Percentiles rank a stretch among this genome's conserved stretches.
Evolutionary conservation across 1,284 basidiomycete genomes (phyloP).

Genomic region (Hortiboletus rubellus): DNA sequence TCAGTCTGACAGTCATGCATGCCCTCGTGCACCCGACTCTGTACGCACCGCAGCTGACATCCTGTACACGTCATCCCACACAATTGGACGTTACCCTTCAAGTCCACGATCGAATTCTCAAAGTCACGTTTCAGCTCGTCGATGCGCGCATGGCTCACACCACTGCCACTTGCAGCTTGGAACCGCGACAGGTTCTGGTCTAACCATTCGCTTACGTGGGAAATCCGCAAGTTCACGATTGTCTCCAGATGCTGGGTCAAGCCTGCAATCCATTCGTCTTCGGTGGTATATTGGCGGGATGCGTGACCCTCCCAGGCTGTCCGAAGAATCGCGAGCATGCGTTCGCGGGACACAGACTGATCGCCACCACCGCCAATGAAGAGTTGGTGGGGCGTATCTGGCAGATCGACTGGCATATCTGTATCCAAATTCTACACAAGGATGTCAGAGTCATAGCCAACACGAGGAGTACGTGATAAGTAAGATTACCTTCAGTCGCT

Average conservation of each 20-base stretch:
- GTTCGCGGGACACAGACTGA: conserved; percentile 33
- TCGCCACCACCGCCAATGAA: conserved; percentile 33
- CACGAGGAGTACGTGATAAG: accelerated
- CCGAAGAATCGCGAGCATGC: conserved; percentile 31
- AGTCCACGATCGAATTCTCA: conserved; percentile 42
- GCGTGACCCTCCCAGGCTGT: conserved; percentile 35
- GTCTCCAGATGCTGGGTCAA: conserved; percentile 41
- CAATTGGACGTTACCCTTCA: conserved; percentile 47
- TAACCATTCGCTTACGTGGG: conserved; percentile 53
- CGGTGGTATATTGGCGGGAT: conserved; percentile 35
- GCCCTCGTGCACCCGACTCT: conserved; percentile 44
- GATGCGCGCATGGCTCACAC: conserved; percentile 42
- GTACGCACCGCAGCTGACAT: conserved; percentile 52
- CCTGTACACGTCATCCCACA: conserved; percentile 47
- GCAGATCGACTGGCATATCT: conserved; percentile 38
- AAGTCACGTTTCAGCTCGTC: conserved; percentile 47
- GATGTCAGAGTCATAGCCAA: background rate
- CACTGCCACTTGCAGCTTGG: conserved; percentile 21
- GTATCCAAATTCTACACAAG: conserved; percentile 50
- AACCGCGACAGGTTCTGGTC: conserved; percentile 50
- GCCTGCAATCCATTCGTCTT: conserved; percentile 42
- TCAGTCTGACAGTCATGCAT: conserved; percentile 50
- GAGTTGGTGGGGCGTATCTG: conserved; percentile 40
- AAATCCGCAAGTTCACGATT: conserved; percentile 42
- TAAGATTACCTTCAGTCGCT: conserved; percentile 48